Evolutionary conservation across 306 rosid species (phyloP).

Genomic region (Cyclanthera cordifolia): DNA sequence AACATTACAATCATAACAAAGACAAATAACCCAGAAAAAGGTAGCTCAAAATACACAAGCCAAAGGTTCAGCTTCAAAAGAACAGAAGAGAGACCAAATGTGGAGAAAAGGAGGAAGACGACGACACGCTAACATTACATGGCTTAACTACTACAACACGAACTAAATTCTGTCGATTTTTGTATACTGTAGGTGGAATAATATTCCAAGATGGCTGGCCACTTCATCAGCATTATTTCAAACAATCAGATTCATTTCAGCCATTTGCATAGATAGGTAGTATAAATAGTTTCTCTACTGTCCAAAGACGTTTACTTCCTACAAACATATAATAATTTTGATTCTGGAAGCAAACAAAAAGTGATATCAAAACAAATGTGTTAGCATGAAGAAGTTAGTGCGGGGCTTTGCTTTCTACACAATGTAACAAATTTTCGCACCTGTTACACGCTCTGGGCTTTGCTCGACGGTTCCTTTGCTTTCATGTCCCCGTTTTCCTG

Average conservation of each 20-base stretch:
- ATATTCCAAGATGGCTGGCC: slow-evolving; percentile 23
- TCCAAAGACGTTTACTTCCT: slow-evolving; percentile 13
- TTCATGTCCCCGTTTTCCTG: slow-evolving; percentile 66
- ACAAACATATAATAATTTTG: background rate
- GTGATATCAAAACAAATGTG: background rate
- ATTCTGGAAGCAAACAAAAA: slow-evolving; percentile 2
- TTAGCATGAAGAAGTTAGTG: background rate
- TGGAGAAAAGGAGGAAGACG: background rate
- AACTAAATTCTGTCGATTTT: slow-evolving; percentile 30
- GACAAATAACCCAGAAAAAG: background rate
- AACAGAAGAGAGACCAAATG: background rate
- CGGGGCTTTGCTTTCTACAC: background rate
- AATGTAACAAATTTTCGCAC: background rate
- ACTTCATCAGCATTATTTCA: slow-evolving; percentile 18
- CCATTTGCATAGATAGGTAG: slow-evolving; percentile 40
- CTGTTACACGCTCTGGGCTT: slow-evolving; percentile 61
- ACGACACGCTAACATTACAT: background rate
- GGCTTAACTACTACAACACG: slow-evolving; percentile 8
- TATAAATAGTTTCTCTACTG: slow-evolving; percentile 29
- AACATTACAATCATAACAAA: background rate
- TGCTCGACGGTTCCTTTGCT: slow-evolving; percentile 61
- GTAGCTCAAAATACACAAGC: slow-evolving; percentile 8
- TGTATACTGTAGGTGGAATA: slow-evolving; percentile 23
- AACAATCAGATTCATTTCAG: slow-evolving; percentile 28
- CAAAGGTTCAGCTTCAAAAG: slow-evolving; percentile 3